These are phyloP conservation scores for Pythium insidiosum DNA, from an alignment of 352 stramenopile genomes.

Conservation along the genomic window DNA sequence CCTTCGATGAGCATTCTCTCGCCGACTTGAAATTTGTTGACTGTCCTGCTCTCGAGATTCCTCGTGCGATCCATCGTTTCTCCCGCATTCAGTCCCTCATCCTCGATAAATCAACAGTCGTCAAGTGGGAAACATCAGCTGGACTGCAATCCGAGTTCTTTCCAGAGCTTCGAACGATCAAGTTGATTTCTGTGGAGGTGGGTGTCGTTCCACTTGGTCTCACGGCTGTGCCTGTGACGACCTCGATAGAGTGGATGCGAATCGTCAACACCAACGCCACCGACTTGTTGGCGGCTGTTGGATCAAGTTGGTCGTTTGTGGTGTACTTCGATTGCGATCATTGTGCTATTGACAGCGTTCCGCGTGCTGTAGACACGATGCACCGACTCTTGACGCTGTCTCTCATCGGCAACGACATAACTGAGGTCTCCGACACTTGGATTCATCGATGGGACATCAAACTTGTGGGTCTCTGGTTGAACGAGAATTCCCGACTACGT, in stretches of 20 bases:
- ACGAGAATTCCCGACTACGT: background rate
- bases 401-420: background rate
- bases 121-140: background rate
- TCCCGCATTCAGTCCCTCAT: background rate
- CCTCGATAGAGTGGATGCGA: conserved; percentile 6
- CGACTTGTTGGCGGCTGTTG: background rate
- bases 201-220: conserved; percentile 2
- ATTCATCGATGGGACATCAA: background rate
- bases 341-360: conserved; percentile 2
- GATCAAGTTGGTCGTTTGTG: conserved; percentile 6
- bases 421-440: conserved; percentile 1
- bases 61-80: background rate
- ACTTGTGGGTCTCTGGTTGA: conserved; percentile 7
- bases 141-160: background rate
- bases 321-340: conserved; percentile 5
- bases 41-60: conserved; percentile 1
- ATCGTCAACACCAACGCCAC: conserved; percentile 1
- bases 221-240: background rate
- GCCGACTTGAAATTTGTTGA: background rate
- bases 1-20: conserved; percentile 5
- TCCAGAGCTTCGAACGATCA: conserved; percentile 3
- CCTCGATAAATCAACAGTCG: conserved; percentile 1
- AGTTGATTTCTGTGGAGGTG: background rate
- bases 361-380: conserved; percentile 4
- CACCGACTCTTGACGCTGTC: conserved; percentile 2